Evolutionary conservation across 2,329 filamentous ascomycete species (phyloP), one percentile per base, ranked within the genome.

Genomic region (Aspergillus ustus): DNA sequence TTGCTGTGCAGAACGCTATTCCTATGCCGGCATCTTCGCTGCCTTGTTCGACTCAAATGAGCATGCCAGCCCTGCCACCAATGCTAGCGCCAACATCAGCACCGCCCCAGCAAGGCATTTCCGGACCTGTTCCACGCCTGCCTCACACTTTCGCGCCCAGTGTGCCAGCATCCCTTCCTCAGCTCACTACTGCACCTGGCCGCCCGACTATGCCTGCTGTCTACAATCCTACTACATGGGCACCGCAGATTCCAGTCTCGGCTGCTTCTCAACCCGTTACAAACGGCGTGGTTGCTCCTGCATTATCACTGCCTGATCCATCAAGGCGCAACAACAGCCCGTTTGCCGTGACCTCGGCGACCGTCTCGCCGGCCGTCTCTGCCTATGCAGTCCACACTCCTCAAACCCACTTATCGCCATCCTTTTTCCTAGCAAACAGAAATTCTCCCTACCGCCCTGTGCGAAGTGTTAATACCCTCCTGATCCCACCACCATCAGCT

Each of bases 381-480:
- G 86, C 88, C 17, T 83, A 86, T 22, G 90, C 85, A 57, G 81
- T 80, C 7, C 80, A 83, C 49, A 85, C 86, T 2, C 80, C 88
- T 8, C 89, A 90, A 6, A 86, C 87, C 49, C 89, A 91, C 34
- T 85, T 95, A 66, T 98, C 95, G 34, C 94, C 94, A 0, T 93
- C 91, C 11, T 87, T 92, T 71, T 96, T 96, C 77, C 83, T 97
- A 43, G 90, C 91, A 71, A 92, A 97, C 74, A 87, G 95, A 60
- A 89, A 91, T 65, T 98, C 94, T 59, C 95, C 95, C 3, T 98
- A 98, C 78, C 91, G 92, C 66, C 94, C 94, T 1, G 90, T 97
- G 44, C 90, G 93, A 57, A 87, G 92, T 63, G 92, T 97, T 62
- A 93, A 95, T 68, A 96, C 92, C 0, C 85, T 98, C n/a, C 83